These are phyloP conservation scores for Setaria italica DNA, from an alignment of 202 grass and related monocot species.

Conservation along the genomic window DNA sequence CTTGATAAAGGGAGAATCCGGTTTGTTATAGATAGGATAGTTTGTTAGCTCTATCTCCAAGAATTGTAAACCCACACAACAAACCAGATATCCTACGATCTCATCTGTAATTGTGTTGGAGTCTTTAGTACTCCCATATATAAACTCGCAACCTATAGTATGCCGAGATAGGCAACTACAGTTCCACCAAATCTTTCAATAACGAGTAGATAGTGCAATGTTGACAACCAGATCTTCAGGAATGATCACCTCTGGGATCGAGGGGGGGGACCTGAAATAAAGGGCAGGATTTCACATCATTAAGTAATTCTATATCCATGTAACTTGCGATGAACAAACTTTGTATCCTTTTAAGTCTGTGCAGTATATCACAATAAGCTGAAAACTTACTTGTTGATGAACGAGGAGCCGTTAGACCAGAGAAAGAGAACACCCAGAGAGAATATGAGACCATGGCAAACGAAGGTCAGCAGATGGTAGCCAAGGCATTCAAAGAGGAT, in stretches of 20 bases:
- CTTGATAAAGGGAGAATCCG: too few relatives aligned
- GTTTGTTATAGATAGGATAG: too few relatives aligned
- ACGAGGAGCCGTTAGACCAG: conserved; percentile 83
- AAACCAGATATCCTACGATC: too few relatives aligned
- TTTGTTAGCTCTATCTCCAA: too few relatives aligned
- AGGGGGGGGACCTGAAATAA: conserved; percentile 71
- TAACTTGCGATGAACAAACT: background rate
- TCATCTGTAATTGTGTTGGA: too few relatives aligned
- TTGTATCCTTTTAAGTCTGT: background rate
- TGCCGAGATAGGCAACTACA: too few relatives aligned
- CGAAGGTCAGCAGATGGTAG: conserved; percentile 83
- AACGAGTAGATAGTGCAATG: conserved; percentile 62
- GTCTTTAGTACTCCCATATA: too few relatives aligned
- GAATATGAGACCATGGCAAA: conserved; percentile 87
- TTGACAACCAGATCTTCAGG: conserved; percentile 77
- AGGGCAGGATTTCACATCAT: conserved; percentile 1
- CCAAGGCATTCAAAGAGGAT: conserved; percentile 83
- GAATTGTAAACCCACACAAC: too few relatives aligned
- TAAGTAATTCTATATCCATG: background rate
- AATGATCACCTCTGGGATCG: conserved; percentile 71
- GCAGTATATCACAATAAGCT: background rate
- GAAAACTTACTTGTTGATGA: conserved; percentile 81
- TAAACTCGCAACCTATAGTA: too few relatives aligned
- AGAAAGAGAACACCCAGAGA: conserved; percentile 81
- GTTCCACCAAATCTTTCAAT: too few relatives aligned